Evolutionary conservation across 768 basidiomycete species (phyloP), one percentile per base, ranked within the genome.

Genomic region (Collybiopsis confluens): DNA sequence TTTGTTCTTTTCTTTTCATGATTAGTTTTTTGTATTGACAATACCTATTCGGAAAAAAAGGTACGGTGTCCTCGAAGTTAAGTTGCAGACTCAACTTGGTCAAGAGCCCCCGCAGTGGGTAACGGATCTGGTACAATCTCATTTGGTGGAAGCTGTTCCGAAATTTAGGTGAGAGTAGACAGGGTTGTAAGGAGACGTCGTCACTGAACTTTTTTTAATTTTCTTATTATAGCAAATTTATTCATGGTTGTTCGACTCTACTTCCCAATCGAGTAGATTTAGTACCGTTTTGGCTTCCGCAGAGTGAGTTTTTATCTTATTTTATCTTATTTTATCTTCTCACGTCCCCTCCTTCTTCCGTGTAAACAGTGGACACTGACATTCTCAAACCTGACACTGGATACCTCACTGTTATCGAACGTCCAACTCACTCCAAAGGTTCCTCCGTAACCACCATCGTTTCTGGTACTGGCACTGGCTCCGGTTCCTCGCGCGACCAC

Each of bases 71-170:
- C 74, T 99, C 5, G 97, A 99, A 69, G 94, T 99, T 62, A 99
- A 99, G 72, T 72, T 98, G 23, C 95, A 98, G 70, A 98, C 95
- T 2, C 94, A 98, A 64, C 78, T 87, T 56, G 97, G 97, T 0
- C 95, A 98, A 67, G 83, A 97, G 66, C 95, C 97, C 3, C 96
- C 96, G 1, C 76, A 88, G 64, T 99, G 97, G 97, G 92, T 98
- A 16, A 85, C 86, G 5, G 96, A 98, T 52, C 82, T 99, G n/a
- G 93, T 98, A 21, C 85, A 88, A 61, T 92, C 90, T 26, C 93
- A 98, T 70, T 73, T 98, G 5, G 96, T 98, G 16, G 97, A 98
- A 68, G 93, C 95, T 11, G 92, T 99, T 1, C 97, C 97, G 30
- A 98, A 98, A 72, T 98, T 98, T 78, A 90, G 87, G 90, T 80